Conservation (phyloP, 495 filamentous ascomycete genomes). For the Aspergillus ostianus region DNA sequence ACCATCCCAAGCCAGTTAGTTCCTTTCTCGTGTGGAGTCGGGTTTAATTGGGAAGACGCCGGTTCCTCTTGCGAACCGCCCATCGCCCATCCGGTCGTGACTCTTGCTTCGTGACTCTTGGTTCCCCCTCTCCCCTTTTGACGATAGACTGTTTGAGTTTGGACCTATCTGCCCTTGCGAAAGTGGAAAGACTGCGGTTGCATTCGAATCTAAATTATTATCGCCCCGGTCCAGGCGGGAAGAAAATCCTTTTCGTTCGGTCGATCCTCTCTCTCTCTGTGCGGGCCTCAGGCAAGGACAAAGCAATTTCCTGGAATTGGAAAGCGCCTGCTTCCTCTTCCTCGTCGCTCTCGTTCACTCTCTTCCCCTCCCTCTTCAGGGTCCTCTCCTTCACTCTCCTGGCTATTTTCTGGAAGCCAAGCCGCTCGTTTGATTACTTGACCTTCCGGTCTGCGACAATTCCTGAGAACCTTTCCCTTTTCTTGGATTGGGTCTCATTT, state of each 20-base stretch:
- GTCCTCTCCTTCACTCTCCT: conserved; percentile 8
- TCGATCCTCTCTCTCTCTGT: neutral
- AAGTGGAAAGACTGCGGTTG: too few relatives aligned
- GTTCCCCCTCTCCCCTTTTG: conserved; percentile 3
- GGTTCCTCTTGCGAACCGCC: conserved; percentile 13
- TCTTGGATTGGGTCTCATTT: neutral
- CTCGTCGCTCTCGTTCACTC: conserved; percentile 3
- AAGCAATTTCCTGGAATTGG: neutral
- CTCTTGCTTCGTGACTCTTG: conserved; percentile 3
- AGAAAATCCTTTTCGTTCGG: neutral
- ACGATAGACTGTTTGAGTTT: neutral
- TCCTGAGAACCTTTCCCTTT: neutral
- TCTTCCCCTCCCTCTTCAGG: neutral
- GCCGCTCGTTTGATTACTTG: conserved; percentile 36
- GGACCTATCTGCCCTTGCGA: too few relatives aligned
- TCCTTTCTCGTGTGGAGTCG: conserved; percentile 14
- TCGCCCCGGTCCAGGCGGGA: neutral
- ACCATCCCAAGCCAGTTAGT: conserved; percentile 1
- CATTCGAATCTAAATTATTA: neutral
- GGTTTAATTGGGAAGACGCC: conserved; percentile 18
- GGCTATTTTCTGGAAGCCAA: conserved; percentile 17
- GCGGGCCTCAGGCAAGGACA: neutral
- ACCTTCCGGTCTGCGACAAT: conserved; percentile 9
- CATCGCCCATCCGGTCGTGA: conserved; percentile 8
- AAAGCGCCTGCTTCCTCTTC: neutral